Evolutionary conservation across 495 filamentous ascomycete species (phyloP), one percentile per base, ranked within the genome.

Genomic region (Beverwykella pulmonaria): DNA sequence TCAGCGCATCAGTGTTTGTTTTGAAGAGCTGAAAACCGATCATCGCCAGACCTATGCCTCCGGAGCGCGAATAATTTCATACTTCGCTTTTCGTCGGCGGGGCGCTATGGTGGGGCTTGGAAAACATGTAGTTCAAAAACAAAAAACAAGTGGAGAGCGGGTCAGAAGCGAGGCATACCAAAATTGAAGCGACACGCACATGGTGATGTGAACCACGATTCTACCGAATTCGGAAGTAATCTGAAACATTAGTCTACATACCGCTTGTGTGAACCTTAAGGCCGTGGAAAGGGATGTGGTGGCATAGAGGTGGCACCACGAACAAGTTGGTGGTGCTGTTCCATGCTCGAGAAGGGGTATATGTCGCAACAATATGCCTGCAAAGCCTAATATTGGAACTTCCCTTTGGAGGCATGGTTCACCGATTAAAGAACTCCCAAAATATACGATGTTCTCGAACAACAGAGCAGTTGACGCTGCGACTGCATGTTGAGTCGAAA

Each of bases 131-230:
- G 48, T 50, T 17, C 15, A 50, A 50, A 25, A 4, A 44, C 23
- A 50, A 50, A 2, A 44, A n/a, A 44, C 39, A 26, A 50, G 48
- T 50, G 48, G 48, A 50, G 48, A 17, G 48, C 9, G 48, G 20
- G 48, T 2, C 19, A 54, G 26, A 54, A 54, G 52, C 32, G 53
- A 57, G 23, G 30, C 23, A 32, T 41, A 25, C 53, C 34, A 57
- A 5, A 41, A 2, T 44, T 20, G 32, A 57, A 50, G 48, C 8
- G n/a, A n/a, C n/a, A n/a, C 25, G 30, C 19, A 23, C 53, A 2
- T 19, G 30, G n/a, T 25, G n/a, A 50, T 3, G 22, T 10, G 9
- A 9, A 25, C 48, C 9, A 50, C 25, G 12, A 19, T 50, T 22
- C 48, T 44, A n/a, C 39, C 17, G 39, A 44, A 44, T 44, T 14